Base-by-base conservation (phyloP, 2,329 filamentous ascomycete genomes). In the Epichloe hybrida region DNA sequence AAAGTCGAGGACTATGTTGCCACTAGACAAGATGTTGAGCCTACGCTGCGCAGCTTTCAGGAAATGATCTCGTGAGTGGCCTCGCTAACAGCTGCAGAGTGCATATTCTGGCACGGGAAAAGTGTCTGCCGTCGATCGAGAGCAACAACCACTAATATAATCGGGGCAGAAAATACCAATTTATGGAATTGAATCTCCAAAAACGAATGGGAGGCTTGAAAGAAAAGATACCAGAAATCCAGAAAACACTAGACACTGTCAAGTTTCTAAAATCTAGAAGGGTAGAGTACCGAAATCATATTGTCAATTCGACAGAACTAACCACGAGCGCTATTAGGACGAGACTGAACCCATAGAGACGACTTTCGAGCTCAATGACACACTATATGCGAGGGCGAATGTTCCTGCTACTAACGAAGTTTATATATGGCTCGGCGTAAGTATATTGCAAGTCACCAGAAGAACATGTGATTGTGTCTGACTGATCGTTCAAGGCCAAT, bases 151-250 rank as follows among this genome's bases (percentile, higher is more conserved):
- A 40, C 13, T 56, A 53, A 57, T 51, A 51, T 13, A 21, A 23
- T 20, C 9, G 46, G 48, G 27, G 23, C 64, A 95, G 89, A 60
- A 98, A 98, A 77, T 98, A 98, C 73, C 93, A 97, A 68, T 98
- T 97, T 72, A 98, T 98, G 93, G 89, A 97, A 71, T 75, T 85
- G 65, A 97, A 95, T 68, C 86, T 93, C 53, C 85, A 95, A 67
- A 79, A 88, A 56, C 80, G 93, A 46, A 84, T 86, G 49, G 75
- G 77, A 4, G 89, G 90, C 2, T 72, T 98, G 51, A 86, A 84
- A 62, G 90, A 96, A 63, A 98, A 97, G 73, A 89, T 98, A 58
- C 93, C 93, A 0, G 93, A 98, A 66, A 97, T 98, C 57, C 83
- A 88, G 62, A 96, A 96, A 75, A 97, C 93, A 1, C 71, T 97